A percentile compares a stretch with the other conserved stretches of the same genome.
Evolutionary conservation across 2,329 filamentous ascomycete species (phyloP).

Genomic region (Sarocladium strictum): DNA sequence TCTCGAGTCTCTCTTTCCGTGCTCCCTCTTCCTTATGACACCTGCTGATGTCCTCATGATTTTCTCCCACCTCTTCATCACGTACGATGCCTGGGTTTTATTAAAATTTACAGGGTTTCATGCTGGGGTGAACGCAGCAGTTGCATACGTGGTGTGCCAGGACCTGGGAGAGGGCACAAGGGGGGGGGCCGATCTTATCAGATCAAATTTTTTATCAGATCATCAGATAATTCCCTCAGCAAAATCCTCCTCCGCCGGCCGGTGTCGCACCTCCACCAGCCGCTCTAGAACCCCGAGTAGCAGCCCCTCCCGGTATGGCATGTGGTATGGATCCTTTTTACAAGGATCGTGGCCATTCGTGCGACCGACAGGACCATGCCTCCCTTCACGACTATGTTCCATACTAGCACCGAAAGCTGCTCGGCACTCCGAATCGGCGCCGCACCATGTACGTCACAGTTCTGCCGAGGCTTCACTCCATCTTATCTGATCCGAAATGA

Average conservation of each 20-base stretch:
- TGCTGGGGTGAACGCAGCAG: not conserved
- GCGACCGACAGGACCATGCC: not conserved
- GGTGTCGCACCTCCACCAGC: not conserved
- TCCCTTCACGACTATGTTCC: not conserved
- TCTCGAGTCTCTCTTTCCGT: too few species aligned
- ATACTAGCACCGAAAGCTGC: not conserved
- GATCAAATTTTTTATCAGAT: conserved; percentile 46
- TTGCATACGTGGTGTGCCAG: not conserved
- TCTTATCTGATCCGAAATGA: conserved; percentile 7
- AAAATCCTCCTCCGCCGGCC: conserved; percentile 15
- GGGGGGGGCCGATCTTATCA: conserved; percentile 29
- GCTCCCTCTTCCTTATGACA: too few species aligned
- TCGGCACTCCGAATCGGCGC: not conserved
- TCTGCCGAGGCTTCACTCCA: not conserved
- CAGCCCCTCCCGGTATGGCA: not conserved
- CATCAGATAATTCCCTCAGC: conserved; percentile 45
- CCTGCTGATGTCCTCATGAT: too few species aligned
- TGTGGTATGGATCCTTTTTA: not conserved
- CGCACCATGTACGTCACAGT: conserved; percentile 2
- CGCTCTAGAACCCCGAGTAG: not conserved
- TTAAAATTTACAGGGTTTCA: not conserved
- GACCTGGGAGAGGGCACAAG: not conserved
- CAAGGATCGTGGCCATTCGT: not conserved
- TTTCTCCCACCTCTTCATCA: too few species aligned
- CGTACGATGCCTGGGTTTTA: too few species aligned